Base-by-base conservation (phyloP, 495 filamentous ascomycete genomes). In the Cercophora scortea region DNA sequence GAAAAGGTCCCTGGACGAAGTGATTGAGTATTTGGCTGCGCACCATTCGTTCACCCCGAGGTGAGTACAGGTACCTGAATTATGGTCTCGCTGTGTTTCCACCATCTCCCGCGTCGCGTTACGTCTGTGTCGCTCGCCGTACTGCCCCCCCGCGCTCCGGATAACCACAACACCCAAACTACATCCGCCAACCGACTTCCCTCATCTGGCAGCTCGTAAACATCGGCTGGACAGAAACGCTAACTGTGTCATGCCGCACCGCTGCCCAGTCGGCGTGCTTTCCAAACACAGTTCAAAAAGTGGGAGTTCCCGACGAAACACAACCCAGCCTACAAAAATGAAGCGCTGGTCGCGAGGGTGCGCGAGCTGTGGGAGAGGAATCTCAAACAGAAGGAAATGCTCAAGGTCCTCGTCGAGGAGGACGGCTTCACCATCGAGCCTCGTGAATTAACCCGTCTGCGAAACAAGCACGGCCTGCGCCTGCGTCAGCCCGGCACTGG, bases 281-380 rank as follows among this genome's bases (percentile, higher is more conserved):
- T 81, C 57, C 85, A 89, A 61, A 78, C 74, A 10, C 84, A 87
- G 52, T 88, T 89, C 68, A 85, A 81, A 59, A 74, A 80, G 64
- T 93, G 88, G 88, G 76, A 78, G 0, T 93, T 91, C 53, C 88
- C 88, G 4, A 79, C 74, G 52, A 88, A 86, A 63, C 80, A 83
- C 54, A 84, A 81, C 55, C 83, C 81, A 9, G 79, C 79, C 6
- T 83, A 85, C 64, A 85, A 84, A 60, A 85, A 88, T 60, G 65
- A 71, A 19, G 70, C 68, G 11, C 76, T 93, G 9, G 79, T 87
- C 16, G 78, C 73, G 3, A 78, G 88, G 1, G 77, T 89, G 42
- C 80, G 81, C 53, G 76, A 89, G 71, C 79, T 93, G 54, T 93
- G 88, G 87, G 83, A 86, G 61, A 69, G 70, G 35, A 91, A 91